These are phyloP conservation scores for Vachellia pachyceras DNA, from an alignment of 306 rosid species.

Conservation along the genomic window DNA sequence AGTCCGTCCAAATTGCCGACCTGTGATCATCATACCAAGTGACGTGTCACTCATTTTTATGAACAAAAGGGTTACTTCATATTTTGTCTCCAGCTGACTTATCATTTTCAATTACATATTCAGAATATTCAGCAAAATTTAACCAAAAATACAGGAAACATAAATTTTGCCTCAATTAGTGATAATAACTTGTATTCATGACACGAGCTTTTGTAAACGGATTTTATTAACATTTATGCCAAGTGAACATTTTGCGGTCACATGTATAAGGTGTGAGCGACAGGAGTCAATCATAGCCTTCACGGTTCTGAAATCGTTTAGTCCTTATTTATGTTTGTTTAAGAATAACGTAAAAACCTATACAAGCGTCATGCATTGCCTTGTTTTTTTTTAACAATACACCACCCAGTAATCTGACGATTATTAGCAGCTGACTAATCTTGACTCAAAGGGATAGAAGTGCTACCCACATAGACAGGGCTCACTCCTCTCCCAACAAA, in stretches of 20 bases:
- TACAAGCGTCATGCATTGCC: conserved; percentile 1
- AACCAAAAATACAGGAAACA: neutral
- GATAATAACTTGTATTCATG: neutral
- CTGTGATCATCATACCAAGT: neutral
- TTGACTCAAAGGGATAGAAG: no score
- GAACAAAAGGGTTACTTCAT: neutral
- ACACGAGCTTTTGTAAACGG: neutral
- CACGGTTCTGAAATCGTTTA: conserved; percentile 6
- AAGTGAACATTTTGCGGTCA: conserved; percentile 17
- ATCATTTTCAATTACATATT: neutral
- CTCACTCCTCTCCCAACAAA: no score
- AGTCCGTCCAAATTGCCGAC: neutral
- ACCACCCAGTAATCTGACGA: no score
- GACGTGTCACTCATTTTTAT: neutral
- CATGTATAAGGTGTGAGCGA: conserved; percentile 12
- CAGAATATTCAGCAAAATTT: neutral
- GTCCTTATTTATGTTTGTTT: conserved; percentile 20
- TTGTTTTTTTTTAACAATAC: neutral
- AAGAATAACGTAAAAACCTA: conserved; percentile 25
- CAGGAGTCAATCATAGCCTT: conserved; percentile 3
- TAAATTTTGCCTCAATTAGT: neutral
- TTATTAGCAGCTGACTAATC: no score
- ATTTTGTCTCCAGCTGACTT: neutral
- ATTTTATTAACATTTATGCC: conserved; percentile 3
- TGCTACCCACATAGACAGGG: no score